Evolutionary conservation across 2,329 filamentous ascomycete species (phyloP).

Genomic region (Monosporascus cannonballus): DNA sequence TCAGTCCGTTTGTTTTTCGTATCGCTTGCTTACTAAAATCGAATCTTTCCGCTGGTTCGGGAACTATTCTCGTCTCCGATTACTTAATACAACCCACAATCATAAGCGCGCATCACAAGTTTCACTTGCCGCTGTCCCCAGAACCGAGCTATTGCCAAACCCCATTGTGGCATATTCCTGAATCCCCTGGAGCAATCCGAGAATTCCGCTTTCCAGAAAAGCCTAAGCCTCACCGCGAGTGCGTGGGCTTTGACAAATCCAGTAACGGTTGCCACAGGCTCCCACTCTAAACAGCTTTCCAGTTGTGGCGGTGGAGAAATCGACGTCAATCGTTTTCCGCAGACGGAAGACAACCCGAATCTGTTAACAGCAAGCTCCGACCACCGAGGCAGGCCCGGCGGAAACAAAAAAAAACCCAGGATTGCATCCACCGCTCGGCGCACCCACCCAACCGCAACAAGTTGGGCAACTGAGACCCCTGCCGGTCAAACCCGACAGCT

Average conservation of each 20-base stretch:
- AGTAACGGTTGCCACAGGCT: background rate
- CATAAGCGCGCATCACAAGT: conserved; percentile 4
- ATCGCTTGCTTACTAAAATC: conserved; percentile 3
- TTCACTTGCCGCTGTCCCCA: background rate
- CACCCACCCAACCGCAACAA: background rate
- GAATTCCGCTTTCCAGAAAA: background rate
- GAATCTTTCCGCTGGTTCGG: conserved; percentile 25
- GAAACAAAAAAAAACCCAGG: conserved; percentile 2
- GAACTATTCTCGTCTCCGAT: conserved; percentile 13
- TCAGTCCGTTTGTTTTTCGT: conserved; percentile 7
- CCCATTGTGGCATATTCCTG: background rate
- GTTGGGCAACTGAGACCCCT: conserved; percentile 7
- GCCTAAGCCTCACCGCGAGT: background rate
- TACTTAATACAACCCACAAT: conserved; percentile 8
- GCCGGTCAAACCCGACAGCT: conserved; percentile 1
- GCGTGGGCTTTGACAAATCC: background rate
- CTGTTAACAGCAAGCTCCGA: background rate
- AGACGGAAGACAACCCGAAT: background rate
- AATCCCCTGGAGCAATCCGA: background rate
- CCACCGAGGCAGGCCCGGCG: background rate
- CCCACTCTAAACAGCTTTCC: background rate
- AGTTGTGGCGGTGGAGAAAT: background rate
- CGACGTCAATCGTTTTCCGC: background rate
- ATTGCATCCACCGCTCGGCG: conserved; percentile 4
- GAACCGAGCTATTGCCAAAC: background rate